Percentiles rank a stretch among this genome's conserved stretches.
Evolutionary conservation across 257 asterid genomes (phyloP).

Genomic region (Ophiorrhiza pumila): DNA sequence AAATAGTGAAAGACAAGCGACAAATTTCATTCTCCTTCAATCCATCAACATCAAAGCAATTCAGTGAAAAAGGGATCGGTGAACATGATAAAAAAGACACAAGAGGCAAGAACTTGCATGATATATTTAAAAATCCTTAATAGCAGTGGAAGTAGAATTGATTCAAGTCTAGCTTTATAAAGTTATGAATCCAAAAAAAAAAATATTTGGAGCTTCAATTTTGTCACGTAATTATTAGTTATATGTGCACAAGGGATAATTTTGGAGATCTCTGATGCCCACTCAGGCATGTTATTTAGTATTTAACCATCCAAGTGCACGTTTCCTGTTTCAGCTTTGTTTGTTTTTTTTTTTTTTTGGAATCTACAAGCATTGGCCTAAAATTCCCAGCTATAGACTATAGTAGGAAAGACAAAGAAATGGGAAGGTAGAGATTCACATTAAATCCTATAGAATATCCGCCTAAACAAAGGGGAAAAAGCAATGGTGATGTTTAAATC

Average conservation of each 20-base stretch:
- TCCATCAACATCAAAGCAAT: constrained; percentile 3
- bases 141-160: background rate
- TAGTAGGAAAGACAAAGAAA: background rate
- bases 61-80: background rate
- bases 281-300: background rate
- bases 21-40: background rate
- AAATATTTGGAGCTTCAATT: too few species aligned
- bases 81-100: background rate
- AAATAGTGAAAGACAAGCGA: background rate
- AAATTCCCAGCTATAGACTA: background rate
- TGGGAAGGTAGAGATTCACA: background rate
- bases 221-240: too few species aligned
- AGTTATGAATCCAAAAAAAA: background rate
- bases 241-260: too few species aligned
- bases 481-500: too few species aligned
- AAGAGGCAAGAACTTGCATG: background rate
- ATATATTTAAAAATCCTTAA: too few species aligned
- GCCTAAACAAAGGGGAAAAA: too few species aligned
- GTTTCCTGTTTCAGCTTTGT: background rate
- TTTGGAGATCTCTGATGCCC: background rate
- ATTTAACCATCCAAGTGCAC: background rate
- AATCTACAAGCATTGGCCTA: background rate
- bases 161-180: background rate
- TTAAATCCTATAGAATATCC: background rate
- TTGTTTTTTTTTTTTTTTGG: too few species aligned